A percentile compares a stretch with the other conserved stretches of the same genome.
Evolutionary conservation across 495 filamentous ascomycete genomes (phyloP).

Genomic region (Daldinia concentrica): DNA sequence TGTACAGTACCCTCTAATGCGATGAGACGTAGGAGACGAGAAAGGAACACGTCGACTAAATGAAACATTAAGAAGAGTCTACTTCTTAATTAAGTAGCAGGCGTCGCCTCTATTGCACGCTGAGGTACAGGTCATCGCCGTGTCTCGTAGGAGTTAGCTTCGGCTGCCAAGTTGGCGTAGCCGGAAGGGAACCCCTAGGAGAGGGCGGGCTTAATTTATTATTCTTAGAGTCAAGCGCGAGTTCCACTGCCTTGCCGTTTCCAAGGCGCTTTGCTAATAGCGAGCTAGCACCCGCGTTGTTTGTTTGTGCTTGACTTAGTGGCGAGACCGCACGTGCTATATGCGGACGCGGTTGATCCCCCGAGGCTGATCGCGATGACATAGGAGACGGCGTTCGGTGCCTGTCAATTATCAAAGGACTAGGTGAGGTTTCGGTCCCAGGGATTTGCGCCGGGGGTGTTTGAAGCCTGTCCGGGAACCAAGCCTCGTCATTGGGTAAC

Average conservation of each 20-base stretch:
- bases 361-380: slow-evolving; percentile 22
- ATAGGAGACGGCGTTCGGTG: slow-evolving; percentile 32
- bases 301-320: slow-evolving; percentile 32
- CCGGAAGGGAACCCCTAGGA: slow-evolving; percentile 48
- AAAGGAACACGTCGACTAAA: slow-evolving; percentile 6
- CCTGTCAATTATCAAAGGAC: slow-evolving; percentile 25
- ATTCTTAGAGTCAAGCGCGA: slow-evolving; percentile 45
- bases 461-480: slow-evolving; percentile 24
- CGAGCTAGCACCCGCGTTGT: slow-evolving; percentile 41
- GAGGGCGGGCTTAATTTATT: slow-evolving; percentile 32
- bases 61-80: not conserved
- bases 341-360: slow-evolving; percentile 12
- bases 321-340: slow-evolving; percentile 31
- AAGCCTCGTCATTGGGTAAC: slow-evolving; percentile 10
- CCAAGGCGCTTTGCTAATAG: slow-evolving; percentile 62
- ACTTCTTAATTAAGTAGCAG: not conserved
- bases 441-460: slow-evolving; percentile 33
- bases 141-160: slow-evolving; percentile 54
- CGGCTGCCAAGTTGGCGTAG: slow-evolving; percentile 61
- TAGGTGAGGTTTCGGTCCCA: slow-evolving; percentile 36
- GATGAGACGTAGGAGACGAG: slow-evolving; percentile 11
- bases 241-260: slow-evolving; percentile 54
- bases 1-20: not conserved
- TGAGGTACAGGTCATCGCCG: slow-evolving; percentile 54
- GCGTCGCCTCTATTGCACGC: slow-evolving; percentile 45